Evolutionary conservation across 208 protist species (phyloP).

Genomic region (Trypanosoma melophagium): DNA sequence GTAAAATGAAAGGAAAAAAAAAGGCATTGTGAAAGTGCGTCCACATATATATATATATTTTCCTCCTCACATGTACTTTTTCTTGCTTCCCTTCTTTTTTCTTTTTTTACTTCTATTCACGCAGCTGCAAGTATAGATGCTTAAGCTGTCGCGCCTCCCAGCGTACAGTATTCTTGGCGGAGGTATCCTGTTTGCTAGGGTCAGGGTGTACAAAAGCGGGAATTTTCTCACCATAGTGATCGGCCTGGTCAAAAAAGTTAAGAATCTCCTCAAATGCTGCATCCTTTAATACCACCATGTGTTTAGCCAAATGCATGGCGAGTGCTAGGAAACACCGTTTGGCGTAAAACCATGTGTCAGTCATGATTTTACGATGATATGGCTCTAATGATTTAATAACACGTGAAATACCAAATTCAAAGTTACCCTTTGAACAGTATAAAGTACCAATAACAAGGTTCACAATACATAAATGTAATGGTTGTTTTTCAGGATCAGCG

Average conservation of each 20-base stretch:
- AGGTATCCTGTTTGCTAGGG: slow-evolving; percentile 85
- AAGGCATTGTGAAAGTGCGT: too few relatives aligned
- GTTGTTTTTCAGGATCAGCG: slow-evolving; percentile 88
- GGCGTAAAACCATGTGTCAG: slow-evolving; percentile 97
- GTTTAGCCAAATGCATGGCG: slow-evolving; percentile 96
- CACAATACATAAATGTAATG: slow-evolving; percentile 96
- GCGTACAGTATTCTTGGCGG: slow-evolving; percentile 84
- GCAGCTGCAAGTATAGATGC: slow-evolving; percentile 86
- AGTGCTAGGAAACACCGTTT: slow-evolving; percentile 96
- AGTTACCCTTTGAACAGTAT: slow-evolving; percentile 98
- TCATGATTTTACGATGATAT: slow-evolving; percentile 96
- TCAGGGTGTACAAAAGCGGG: slow-evolving; percentile 84
- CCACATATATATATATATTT: too few relatives aligned
- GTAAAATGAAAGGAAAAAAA: too few relatives aligned
- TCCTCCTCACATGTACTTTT: too few relatives aligned
- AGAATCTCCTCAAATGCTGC: slow-evolving; percentile 91
- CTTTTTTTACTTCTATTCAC: slow-evolving; percentile 33
- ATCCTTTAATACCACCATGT: slow-evolving; percentile 96
- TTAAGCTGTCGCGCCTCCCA: slow-evolving; percentile 94
- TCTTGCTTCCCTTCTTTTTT: too few relatives aligned
- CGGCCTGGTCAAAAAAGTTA: slow-evolving; percentile 93
- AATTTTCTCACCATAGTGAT: slow-evolving; percentile 91
- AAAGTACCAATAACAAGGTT: slow-evolving; percentile 98
- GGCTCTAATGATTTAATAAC: slow-evolving; percentile 97
- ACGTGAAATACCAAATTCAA: slow-evolving; percentile 97